Evolutionary conservation across 257 asterid genomes (phyloP), one percentile per base, ranked within the genome.

Genomic region (Asclepias syriaca): DNA sequence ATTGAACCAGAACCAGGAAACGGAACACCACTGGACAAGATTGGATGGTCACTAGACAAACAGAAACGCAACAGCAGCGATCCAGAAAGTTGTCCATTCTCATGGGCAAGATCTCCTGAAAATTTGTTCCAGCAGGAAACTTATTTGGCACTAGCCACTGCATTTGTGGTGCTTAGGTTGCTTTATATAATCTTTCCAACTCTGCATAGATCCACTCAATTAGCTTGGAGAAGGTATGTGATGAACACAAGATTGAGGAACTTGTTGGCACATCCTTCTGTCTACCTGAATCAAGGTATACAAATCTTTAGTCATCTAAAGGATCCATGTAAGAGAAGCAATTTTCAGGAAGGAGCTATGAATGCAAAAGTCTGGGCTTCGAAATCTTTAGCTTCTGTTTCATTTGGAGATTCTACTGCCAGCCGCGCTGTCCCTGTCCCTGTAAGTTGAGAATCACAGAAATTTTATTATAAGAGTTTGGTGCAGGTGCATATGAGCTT

Each of bases 281-380:
- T 76, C 50, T 80, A 79, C 77, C 81, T 90, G 65, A 81, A 84
- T 53, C 90, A 83, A 69, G 92, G 83, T 22, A 70, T 84, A 58
- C 97, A 85, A 49, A 58, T 86, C 16, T 79, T 84, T 58, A 80
- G 81, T 51, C 83, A 84, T 29, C 86, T 91, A 57, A 87, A 87
- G 81, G 90, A 85, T 40, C 95, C 93, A 3, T 83, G 89, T 81
- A 90, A 83, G 83, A 83, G 87, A 82, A 83, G 92, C 81, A 91
- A 89, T 79, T 80, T 91, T 79, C 96, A 85, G 78, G 95, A 88
- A 85, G 97, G 96, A 74, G 97, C 97, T 43, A 79, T 83, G 84
- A 90, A 87, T 46, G 97, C 96, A 8, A 84, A 84, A 80, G 94
- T 85, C 56, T 90, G 97, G 97, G 97, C 97, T 34, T 90, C 97